A percentile compares a stretch with the other conserved stretches of the same genome.
Evolutionary conservation across 2,329 filamentous ascomycete species (phyloP).

Genomic region (Colletotrichum scovillei): DNA sequence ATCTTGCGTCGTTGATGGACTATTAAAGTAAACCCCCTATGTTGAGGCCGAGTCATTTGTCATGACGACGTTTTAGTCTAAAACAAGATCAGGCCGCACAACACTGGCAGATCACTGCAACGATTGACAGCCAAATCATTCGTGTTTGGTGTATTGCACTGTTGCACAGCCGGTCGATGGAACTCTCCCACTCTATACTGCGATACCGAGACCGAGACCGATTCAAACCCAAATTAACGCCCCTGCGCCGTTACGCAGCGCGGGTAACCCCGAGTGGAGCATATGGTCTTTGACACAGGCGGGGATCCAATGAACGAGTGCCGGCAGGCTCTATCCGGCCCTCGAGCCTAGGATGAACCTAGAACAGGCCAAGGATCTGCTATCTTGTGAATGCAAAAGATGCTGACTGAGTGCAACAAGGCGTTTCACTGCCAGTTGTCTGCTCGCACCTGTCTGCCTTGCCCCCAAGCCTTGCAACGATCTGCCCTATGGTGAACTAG

Average conservation of each 20-base stretch:
- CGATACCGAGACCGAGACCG: conserved; percentile 31
- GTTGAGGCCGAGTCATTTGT: conserved; percentile 16
- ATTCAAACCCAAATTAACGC: not conserved
- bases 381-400: not conserved
- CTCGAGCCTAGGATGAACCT: not conserved
- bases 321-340: conserved; percentile 2
- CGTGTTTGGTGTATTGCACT: conserved; percentile 1
- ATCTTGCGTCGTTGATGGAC: not conserved
- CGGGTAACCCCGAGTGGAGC: conserved; percentile 21
- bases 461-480: conserved; percentile 8
- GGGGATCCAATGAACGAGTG: not conserved
- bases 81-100: conserved; percentile 13
- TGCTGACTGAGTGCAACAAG: conserved; percentile 2
- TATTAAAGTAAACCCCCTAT: conserved; percentile 10
- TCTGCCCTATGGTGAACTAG: conserved; percentile 20
- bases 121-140: conserved; percentile 1
- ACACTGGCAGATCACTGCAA: not conserved
- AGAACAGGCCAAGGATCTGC: not conserved
- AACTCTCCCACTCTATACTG: not conserved
- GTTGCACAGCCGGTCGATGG: conserved; percentile 13
- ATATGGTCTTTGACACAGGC: not conserved
- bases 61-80: conserved; percentile 15
- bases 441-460: conserved; percentile 15
- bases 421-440: not conserved
- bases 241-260: conserved; percentile 9